Evolutionary conservation across 768 basidiomycete species (phyloP).

Genomic region (Leccinum fibrillosum): DNA sequence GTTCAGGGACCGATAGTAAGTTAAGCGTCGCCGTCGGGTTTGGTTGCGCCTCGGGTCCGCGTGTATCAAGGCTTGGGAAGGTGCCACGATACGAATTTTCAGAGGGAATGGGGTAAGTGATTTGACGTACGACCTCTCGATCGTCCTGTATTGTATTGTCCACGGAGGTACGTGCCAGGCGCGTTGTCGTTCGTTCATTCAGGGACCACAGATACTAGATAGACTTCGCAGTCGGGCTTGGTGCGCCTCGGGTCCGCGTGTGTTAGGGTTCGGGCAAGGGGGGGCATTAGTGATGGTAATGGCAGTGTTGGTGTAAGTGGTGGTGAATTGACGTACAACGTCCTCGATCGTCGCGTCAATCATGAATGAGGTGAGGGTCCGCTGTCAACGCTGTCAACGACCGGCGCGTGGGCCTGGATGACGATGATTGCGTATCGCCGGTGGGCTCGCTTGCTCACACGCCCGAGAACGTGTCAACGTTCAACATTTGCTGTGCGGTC

Average conservation of each 20-base stretch:
- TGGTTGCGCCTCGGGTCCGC: background rate
- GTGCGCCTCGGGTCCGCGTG: slow-evolving; percentile 6
- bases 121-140: background rate
- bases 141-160: background rate
- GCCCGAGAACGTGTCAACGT: background rate
- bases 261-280: slow-evolving; percentile 2
- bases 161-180: background rate
- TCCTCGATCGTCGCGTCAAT: background rate
- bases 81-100: background rate
- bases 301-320: background rate
- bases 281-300: background rate
- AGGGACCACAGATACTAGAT: background rate
- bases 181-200: background rate
- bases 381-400: background rate
- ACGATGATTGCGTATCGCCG: background rate
- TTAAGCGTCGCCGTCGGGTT: background rate
- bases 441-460: slow-evolving; percentile 1
- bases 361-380: background rate
- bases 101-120: background rate
- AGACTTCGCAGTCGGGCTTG: background rate
- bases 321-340: background rate
- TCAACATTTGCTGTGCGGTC: background rate
- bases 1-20: background rate
- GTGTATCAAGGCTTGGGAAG: background rate
- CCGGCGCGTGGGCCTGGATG: background rate